These are phyloP conservation scores for Penicillium polonicum DNA, from an alignment of 2,329 filamentous ascomycete genomes.

Conservation along the genomic window DNA sequence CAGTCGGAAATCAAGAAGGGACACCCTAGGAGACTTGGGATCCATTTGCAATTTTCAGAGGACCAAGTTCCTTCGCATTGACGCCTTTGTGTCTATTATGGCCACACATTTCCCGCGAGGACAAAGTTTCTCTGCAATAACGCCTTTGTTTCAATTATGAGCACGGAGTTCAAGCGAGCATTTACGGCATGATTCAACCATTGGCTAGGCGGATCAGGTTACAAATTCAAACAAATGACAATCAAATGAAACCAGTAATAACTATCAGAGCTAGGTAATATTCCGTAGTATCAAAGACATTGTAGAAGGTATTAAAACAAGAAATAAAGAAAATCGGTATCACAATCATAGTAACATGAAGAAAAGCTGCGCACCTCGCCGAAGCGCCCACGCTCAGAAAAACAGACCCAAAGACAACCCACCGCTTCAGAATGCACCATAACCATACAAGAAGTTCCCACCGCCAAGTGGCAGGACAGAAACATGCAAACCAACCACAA, in stretches of 20 bases:
- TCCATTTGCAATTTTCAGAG: too few relatives aligned
- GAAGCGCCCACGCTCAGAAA: constrained; percentile 28
- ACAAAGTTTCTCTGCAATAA: too few relatives aligned
- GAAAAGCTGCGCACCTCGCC: constrained; percentile 13
- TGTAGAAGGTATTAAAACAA: constrained; percentile 16
- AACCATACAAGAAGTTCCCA: constrained; percentile 12
- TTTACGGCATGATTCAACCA: too few relatives aligned
- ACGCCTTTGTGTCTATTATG: too few relatives aligned
- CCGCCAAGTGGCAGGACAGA: constrained; percentile 12
- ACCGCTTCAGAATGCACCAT: constrained; percentile 8
- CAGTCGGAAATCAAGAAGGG: too few relatives aligned
- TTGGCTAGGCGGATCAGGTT: too few relatives aligned
- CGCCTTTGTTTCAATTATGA: not conserved
- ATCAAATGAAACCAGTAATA: constrained; percentile 17
- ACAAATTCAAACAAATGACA: too few relatives aligned
- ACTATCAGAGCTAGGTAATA: constrained; percentile 7
- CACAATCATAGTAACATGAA: constrained; percentile 18
- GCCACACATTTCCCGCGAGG: too few relatives aligned
- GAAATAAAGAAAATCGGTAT: constrained; percentile 18
- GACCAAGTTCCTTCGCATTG: too few relatives aligned
- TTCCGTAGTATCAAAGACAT: constrained; percentile 13
- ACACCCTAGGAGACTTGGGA: too few relatives aligned
- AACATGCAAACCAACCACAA: constrained; percentile 10
- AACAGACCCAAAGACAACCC: constrained; percentile 16
- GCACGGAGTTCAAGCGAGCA: not conserved